Evolutionary conservation across 1,284 basidiomycete genomes (phyloP).

Genomic region (Tilletia indica): DNA sequence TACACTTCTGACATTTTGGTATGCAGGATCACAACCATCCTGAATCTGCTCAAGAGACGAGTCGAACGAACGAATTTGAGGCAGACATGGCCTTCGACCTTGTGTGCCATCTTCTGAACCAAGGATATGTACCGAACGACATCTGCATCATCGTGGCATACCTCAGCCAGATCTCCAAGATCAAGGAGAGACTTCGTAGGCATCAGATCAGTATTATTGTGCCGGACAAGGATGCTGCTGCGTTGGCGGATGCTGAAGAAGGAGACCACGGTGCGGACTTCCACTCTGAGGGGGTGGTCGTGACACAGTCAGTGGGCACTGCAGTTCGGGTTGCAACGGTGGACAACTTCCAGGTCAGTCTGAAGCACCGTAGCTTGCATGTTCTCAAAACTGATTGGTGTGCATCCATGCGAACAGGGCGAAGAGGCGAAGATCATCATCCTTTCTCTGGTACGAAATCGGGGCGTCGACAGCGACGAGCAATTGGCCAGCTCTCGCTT

Average conservation of each 20-base stretch:
- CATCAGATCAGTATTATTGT: constrained; percentile 64
- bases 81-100: constrained; percentile 70
- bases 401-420: constrained; percentile 60
- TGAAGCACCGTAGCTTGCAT: too few relatives aligned
- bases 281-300: constrained; percentile 62
- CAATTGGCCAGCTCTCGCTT: constrained; percentile 36
- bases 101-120: constrained; percentile 68
- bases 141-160: constrained; percentile 75
- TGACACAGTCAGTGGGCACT: constrained; percentile 43
- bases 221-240: constrained; percentile 67
- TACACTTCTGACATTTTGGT: background rate
- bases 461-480: constrained; percentile 45
- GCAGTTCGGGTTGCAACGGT: constrained; percentile 71
- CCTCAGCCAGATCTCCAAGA: constrained; percentile 67
- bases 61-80: constrained; percentile 54
- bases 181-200: constrained; percentile 62
- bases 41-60: constrained; percentile 2
- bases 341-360: constrained; percentile 69
- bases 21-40: background rate
- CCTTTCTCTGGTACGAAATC: constrained; percentile 70
- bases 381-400: background rate
- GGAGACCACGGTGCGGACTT: constrained; percentile 56
- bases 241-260: constrained; percentile 32
- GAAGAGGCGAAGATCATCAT: constrained; percentile 64
- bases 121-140: constrained; percentile 64